phyloP scores from a whole-genome alignment of 257 asterid species.

The Eustoma russellianum region DNA sequence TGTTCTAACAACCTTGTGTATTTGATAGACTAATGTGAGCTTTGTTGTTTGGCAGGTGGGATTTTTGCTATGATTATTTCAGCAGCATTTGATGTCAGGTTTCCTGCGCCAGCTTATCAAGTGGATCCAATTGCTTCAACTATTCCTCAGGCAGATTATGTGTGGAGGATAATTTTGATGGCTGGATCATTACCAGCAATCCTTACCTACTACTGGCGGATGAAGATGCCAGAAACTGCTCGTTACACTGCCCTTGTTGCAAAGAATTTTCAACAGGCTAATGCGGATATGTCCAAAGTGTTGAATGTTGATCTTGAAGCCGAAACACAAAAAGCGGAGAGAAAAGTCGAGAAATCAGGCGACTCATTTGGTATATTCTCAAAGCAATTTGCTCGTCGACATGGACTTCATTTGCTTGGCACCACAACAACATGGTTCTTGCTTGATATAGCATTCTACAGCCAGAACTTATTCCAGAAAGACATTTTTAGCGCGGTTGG shows the following conservation, averaged over 20 bases:
- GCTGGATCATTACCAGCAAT: conserved; percentile 33
- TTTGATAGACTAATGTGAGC: too few species aligned
- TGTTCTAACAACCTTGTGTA: too few species aligned
- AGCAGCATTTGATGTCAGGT: conserved; percentile 14
- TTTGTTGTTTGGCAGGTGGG: conserved; percentile 16
- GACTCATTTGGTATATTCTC: conserved; percentile 21
- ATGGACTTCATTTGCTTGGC: conserved; percentile 33
- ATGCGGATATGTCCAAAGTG: conserved; percentile 34
- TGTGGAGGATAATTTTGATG: conserved; percentile 38
- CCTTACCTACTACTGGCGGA: conserved; percentile 34
- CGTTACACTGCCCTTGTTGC: conserved; percentile 46
- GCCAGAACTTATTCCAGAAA: conserved; percentile 34
- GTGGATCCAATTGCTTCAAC: conserved; percentile 27
- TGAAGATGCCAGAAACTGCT: conserved; percentile 50
- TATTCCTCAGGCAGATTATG: conserved; percentile 30
- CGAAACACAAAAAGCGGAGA: background rate
- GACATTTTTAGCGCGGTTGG: conserved; percentile 38
- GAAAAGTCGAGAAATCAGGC: background rate
- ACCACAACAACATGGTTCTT: conserved; percentile 39
- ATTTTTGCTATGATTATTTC: conserved; percentile 29
- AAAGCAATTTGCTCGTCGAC: conserved; percentile 17
- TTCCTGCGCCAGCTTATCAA: conserved; percentile 21
- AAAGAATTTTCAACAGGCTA: conserved; percentile 27
- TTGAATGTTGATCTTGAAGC: conserved; percentile 27
- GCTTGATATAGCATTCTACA: conserved; percentile 34